A percentile compares a stretch with the other conserved stretches of the same genome.
Evolutionary conservation across 2,329 filamentous ascomycete genomes (phyloP).

Genomic region (Exophiala aquamarina): DNA sequence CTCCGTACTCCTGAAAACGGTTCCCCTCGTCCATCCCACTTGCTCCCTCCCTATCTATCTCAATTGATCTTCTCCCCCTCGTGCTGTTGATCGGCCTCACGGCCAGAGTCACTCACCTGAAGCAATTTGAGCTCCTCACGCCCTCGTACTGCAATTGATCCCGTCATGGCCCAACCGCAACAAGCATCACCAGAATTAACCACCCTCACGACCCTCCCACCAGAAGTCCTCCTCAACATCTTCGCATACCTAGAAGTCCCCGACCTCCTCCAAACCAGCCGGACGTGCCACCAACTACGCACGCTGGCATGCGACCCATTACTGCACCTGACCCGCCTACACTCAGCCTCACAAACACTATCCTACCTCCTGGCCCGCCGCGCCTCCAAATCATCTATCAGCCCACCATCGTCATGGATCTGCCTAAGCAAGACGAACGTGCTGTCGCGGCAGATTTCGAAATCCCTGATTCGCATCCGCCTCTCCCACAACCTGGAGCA

Average conservation of each 20-base stretch:
- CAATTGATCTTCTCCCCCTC: not conserved
- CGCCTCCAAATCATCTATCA: conserved; percentile 58
- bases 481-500: conserved; percentile 61
- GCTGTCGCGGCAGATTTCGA: conserved; percentile 62
- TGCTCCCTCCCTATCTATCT: not conserved
- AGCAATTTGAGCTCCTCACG: too few species aligned
- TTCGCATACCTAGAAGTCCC: conserved; percentile 47
- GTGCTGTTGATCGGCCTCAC: too few species aligned
- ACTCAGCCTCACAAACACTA: conserved; percentile 55
- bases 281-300: conserved; percentile 61
- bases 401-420: conserved; percentile 64
- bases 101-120: too few species aligned
- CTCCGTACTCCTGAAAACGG: not conserved
- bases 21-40: not conserved
- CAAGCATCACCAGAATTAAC: conserved; percentile 6
- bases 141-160: too few species aligned
- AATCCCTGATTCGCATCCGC: conserved; percentile 65
- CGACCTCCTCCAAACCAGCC: conserved; percentile 45
- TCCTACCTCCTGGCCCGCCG: conserved; percentile 57
- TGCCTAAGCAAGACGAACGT: conserved; percentile 67
- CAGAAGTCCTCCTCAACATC: conserved; percentile 47
- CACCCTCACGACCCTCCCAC: conserved; percentile 33
- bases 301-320: conserved; percentile 64
- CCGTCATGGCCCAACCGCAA: not conserved
- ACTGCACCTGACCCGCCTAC: conserved; percentile 63